Base-by-base conservation (phyloP, 202 grass and related monocot genomes). In the Setaria italica region DNA sequence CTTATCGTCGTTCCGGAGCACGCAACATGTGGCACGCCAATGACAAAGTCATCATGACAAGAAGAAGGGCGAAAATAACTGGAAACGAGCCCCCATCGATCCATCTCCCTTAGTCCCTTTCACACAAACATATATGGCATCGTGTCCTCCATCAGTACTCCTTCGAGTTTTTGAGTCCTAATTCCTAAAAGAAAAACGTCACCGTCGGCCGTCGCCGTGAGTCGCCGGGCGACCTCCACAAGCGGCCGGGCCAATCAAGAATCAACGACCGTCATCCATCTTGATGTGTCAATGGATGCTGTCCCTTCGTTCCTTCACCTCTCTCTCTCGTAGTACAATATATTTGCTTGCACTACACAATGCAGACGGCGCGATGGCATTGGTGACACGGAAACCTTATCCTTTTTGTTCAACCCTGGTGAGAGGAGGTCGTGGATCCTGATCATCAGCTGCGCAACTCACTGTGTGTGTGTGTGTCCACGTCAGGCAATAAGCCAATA, bases 11-110 rank as follows among this genome's bases (percentile, higher is more conserved):
- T 72, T 15, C 0, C 6, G 56, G 8, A 16, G 77, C 58, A 67
- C 8, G 77, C 69, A 37, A 80, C 77, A 53, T 72, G 68, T 80
- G 84, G 77, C 46, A 73, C 41, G 47, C 48, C 77, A 74, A 72
- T 54, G 4, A 79, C 66, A 29, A 77, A 59, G 56, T 6, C 51
- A 35, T 6, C 6, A 45, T 80, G 85, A 74, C 58, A 25, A 86
- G 57, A 14, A 86, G 67, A 62, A 64, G 56, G 68, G 19, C 54
- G 67, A 13, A 86, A 76, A 80, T n/a, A 11, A 78, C 57, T 30
- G 72, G 64, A 7, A 14, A 68, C 65, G 2, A 19, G 17, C 37
- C n/a, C 66, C 17, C 11, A 5, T 45, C 39, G 14, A 15, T 30
- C 25, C 25, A 25, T 25, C 25, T 25, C 25, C 25, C 25, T 25